Evolutionary conservation across 2,329 filamentous ascomycete species (phyloP), one percentile per base, ranked within the genome.

Genomic region (Sarocladiaceae sp.): DNA sequence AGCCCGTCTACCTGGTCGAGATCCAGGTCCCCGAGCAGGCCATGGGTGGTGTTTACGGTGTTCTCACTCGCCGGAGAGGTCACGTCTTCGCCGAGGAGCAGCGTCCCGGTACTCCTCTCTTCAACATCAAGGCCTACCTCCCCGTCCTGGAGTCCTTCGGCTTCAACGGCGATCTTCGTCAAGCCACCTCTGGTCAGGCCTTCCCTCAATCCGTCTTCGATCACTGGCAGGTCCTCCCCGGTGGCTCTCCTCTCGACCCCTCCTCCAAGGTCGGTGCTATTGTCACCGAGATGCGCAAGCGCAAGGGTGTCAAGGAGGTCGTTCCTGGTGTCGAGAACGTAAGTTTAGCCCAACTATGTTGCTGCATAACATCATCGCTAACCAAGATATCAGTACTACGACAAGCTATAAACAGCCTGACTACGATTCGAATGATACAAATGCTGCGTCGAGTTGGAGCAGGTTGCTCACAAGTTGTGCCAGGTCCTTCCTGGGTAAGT

Each of bases 31-130:
- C 93, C 68, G 94, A 99, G 84, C 80, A 86, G 70, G 93, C 94
- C 72, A 97, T 99, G 94, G 94, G 94, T 84, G 94, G 94, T 84
- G 96, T 99, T 77, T 99, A 99, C 79, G 89, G 92, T 87, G 92
- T 97, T 71, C 89, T 99, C 67, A 97, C 92, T 77, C 88, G 92
- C 71, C 83, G 92, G 76, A 87, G 94, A 88, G 94, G 94, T 84
- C 93, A 97, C 86, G 94, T 99, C 78, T 97, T 97, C 85, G 81
- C 82, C 73, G 94, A 99, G 82, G 89, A 95, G 82, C 94, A 99
- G 83, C 90, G 94, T 71, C 89, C 93, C 59, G 94, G 94, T 78
- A 99, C 94, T 73, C 94, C 94, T 77, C 88, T 99, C 58, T 99
- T 97, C 89, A 97, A 90, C 77, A 89, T 99, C 83, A 96, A 96